Conservation (phyloP, 306 rosid species). For the Quercus gilva region DNA sequence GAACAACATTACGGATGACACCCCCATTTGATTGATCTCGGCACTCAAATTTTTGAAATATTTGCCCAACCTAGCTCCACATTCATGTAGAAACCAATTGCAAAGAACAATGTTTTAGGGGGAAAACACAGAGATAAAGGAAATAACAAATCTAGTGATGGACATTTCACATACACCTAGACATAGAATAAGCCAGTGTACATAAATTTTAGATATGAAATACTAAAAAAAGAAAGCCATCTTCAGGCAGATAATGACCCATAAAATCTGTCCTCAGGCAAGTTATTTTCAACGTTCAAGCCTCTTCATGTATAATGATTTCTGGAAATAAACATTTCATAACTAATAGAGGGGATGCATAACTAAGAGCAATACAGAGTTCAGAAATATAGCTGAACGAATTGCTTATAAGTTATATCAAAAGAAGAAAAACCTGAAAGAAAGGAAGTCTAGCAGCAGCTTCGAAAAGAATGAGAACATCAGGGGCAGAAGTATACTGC, state of each 20-base stretch:
- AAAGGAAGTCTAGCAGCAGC: constrained; percentile 85
- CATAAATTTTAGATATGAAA: background rate
- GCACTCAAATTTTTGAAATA: constrained; percentile 92
- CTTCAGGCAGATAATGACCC: constrained; percentile 1
- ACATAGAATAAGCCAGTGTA: background rate
- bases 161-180: background rate
- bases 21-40: constrained; percentile 52
- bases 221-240: background rate
- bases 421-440: constrained; percentile 57
- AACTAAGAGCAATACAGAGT: background rate
- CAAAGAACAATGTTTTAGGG: background rate
- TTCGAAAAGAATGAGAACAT: constrained; percentile 81
- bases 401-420: background rate
- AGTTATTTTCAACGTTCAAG: background rate
- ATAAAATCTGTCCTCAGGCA: background rate
- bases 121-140: background rate
- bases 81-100: constrained; percentile 16
- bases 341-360: background rate
- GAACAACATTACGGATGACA: constrained; percentile 68
- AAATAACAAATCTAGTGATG: background rate
- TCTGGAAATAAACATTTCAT: constrained; percentile 6
- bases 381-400: background rate
- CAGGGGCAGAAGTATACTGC: constrained; percentile 87
- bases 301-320: background rate
- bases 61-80: constrained; percentile 73